Evolutionary conservation across 768 basidiomycete genomes (phyloP).

Genomic region (Suillus tomentosus): DNA sequence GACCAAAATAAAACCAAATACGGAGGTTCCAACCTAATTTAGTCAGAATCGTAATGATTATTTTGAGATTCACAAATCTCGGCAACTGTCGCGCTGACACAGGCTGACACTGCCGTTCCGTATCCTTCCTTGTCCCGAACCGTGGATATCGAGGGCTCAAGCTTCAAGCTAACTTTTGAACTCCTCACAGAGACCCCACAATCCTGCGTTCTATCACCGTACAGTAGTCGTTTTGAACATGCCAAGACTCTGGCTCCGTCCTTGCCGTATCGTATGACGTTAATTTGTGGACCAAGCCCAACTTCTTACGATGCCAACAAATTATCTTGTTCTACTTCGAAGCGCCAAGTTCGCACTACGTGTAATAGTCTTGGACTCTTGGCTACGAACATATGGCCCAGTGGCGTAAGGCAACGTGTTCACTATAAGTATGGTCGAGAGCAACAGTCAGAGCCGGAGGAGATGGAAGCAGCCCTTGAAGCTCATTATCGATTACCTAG

Average conservation of each 20-base stretch:
- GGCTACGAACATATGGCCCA: background rate
- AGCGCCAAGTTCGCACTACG: conserved; percentile 3
- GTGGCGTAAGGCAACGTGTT: too few species aligned
- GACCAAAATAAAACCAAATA: conserved; percentile 30
- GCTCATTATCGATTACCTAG: too few species aligned
- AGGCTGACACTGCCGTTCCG: conserved; percentile 16
- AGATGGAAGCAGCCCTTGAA: too few species aligned
- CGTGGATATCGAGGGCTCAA: background rate
- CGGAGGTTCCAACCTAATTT: conserved; percentile 7
- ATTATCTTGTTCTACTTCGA: background rate
- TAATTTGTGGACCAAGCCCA: background rate
- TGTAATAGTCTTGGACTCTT: conserved; percentile 5
- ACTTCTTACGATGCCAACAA: background rate
- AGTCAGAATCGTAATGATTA: conserved; percentile 25
- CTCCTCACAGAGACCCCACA: background rate
- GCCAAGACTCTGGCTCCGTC: background rate
- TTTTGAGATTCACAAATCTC: conserved; percentile 25
- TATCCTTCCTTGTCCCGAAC: conserved; percentile 20
- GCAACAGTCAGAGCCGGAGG: too few species aligned
- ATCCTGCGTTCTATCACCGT: conserved; percentile 7
- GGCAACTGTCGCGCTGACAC: conserved; percentile 14
- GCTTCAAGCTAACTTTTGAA: background rate
- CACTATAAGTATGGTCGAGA: too few species aligned
- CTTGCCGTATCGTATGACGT: background rate
- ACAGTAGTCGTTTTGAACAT: background rate